Conservation (phyloP, 352 stramenopile species). For the Stramenopiles sp. region DNA sequence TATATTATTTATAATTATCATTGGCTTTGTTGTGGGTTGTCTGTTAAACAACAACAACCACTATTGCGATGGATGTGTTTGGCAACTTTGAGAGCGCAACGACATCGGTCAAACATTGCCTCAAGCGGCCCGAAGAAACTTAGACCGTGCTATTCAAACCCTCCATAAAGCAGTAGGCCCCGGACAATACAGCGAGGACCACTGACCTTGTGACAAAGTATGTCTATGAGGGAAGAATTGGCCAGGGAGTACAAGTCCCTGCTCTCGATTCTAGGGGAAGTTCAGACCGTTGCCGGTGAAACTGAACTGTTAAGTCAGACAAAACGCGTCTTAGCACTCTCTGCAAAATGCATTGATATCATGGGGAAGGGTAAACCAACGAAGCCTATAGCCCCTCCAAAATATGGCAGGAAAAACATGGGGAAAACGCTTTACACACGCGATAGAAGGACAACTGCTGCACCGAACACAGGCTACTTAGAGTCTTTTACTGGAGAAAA, state of each 20-base stretch:
- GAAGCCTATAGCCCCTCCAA: neutral
- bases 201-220: neutral
- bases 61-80: too few species aligned
- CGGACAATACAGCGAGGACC: too few species aligned
- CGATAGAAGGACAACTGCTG: neutral
- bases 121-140: too few species aligned
- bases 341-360: neutral
- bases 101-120: too few species aligned
- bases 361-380: neutral
- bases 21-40: too few species aligned
- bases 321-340: neutral
- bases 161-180: too few species aligned
- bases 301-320: neutral
- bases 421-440: neutral
- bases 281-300: neutral
- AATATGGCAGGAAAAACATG: neutral
- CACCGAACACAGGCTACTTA: neutral
- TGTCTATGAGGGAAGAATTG: neutral
- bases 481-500: neutral
- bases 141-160: too few species aligned
- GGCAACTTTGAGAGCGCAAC: too few species aligned
- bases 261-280: neutral
- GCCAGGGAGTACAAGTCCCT: neutral
- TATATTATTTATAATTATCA: too few species aligned
- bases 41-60: too few species aligned